phyloP scores from a whole-genome alignment of 306 rosid genomes.

The Clitoria ternatea region DNA sequence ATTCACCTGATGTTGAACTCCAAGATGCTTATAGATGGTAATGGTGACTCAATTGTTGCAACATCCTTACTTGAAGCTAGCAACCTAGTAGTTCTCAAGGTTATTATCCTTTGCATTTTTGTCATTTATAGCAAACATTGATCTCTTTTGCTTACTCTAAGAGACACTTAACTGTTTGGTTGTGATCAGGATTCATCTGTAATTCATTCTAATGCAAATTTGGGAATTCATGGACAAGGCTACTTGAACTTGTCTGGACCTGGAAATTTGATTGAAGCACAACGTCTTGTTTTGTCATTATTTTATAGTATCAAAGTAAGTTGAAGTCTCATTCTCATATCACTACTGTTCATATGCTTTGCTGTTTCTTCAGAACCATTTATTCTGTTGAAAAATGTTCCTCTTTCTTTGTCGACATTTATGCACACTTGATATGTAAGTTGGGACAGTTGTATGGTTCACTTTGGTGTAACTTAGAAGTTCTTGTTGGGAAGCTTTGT shows the following conservation, averaged over 20 bases:
- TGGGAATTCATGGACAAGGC: slow-evolving; percentile 99
- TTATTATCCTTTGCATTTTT: slow-evolving; percentile 27
- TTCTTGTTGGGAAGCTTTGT: slow-evolving; percentile 21
- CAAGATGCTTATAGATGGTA: slow-evolving; percentile 78
- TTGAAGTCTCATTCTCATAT: slow-evolving; percentile 10
- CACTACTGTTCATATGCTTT: not conserved
- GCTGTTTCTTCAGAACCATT: slow-evolving; percentile 6
- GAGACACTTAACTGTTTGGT: slow-evolving; percentile 23
- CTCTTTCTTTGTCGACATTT: slow-evolving; percentile 17
- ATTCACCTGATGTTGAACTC: slow-evolving; percentile 91
- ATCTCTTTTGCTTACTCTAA: slow-evolving; percentile 24
- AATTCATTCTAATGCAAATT: slow-evolving; percentile 89
- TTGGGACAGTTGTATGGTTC: not conserved
- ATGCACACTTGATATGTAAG: slow-evolving; percentile 1
- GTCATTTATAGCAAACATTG: slow-evolving; percentile 13
- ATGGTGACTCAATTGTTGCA: slow-evolving; percentile 64
- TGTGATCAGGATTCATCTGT: slow-evolving; percentile 74
- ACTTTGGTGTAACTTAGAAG: slow-evolving; percentile 21
- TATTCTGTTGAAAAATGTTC: not conserved
- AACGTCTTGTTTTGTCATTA: slow-evolving; percentile 72
- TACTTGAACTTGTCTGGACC: slow-evolving; percentile 86
- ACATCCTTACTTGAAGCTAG: slow-evolving; percentile 92
- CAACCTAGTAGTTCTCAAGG: slow-evolving; percentile 95
- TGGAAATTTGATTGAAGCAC: slow-evolving; percentile 92
- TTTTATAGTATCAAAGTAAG: slow-evolving; percentile 78